A percentile compares a stretch with the other conserved stretches of the same genome.
Evolutionary conservation across 2,329 filamentous ascomycete genomes (phyloP).

Genomic region (Apiospora arundinis): DNA sequence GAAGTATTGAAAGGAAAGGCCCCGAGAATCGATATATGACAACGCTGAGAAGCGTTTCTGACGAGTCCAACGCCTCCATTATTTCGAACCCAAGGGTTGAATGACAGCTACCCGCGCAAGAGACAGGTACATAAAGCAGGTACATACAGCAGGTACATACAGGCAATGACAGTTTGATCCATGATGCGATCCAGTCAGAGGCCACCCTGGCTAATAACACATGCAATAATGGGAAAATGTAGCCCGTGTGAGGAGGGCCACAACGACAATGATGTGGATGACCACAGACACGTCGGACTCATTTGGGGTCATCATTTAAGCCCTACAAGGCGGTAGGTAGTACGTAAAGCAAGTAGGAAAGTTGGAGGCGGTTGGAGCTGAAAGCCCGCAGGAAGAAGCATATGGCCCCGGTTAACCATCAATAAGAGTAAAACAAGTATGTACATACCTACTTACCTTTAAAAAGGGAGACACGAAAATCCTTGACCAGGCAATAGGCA

Average conservation of each 20-base stretch:
- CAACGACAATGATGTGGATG: not conserved
- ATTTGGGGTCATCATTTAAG: not conserved
- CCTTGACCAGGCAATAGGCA: not conserved
- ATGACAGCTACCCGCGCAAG: not conserved
- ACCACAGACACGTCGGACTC: not conserved
- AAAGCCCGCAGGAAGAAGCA: not conserved
- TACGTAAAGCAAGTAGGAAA: not conserved
- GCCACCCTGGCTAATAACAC: not conserved
- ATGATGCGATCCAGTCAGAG: not conserved
- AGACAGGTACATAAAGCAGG: not conserved
- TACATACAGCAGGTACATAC: not conserved
- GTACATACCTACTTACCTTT: no score
- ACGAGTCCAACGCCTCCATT: not conserved
- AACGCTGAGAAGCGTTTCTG: not conserved
- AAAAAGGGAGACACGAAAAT: not conserved
- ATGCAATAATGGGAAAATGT: not conserved
- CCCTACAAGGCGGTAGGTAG: not conserved
- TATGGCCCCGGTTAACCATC: not conserved
- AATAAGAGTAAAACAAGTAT: not conserved
- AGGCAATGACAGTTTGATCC: not conserved
- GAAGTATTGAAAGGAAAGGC: not conserved
- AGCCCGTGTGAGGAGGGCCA: not conserved
- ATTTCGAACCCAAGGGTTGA: not conserved
- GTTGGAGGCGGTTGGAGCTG: not conserved
- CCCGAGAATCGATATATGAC: slow-evolving; percentile 5